Conservation (phyloP, 257 asterid species). For the Orobanche coerulescens region DNA sequence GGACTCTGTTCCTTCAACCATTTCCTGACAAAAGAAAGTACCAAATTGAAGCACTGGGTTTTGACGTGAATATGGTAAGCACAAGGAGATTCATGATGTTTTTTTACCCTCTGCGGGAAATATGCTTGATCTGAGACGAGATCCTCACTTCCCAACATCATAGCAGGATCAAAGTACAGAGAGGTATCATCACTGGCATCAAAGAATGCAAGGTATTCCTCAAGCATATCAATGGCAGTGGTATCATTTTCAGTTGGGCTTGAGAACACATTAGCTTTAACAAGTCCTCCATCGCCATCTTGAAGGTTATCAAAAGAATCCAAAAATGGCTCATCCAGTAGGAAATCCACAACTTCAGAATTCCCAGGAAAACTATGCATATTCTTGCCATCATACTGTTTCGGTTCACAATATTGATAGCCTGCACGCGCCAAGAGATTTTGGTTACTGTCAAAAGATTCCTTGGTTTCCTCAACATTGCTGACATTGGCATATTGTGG, state of each 20-base stretch:
- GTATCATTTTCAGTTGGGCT: slow-evolving; percentile 35
- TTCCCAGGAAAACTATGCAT: slow-evolving; percentile 28
- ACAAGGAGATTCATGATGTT: background rate
- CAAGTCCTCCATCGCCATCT: slow-evolving; percentile 45
- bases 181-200: slow-evolving; percentile 44
- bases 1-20: slow-evolving; percentile 27
- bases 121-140: slow-evolving; percentile 27
- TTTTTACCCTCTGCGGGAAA: slow-evolving; percentile 35
- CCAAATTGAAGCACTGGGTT: slow-evolving; percentile 2
- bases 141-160: slow-evolving; percentile 30
- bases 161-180: slow-evolving; percentile 35
- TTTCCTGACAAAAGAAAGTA: slow-evolving; percentile 27
- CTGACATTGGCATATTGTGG: slow-evolving; percentile 31
- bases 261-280: slow-evolving; percentile 63
- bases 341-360: slow-evolving; percentile 35
- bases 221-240: slow-evolving; percentile 41
- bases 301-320: slow-evolving; percentile 39
- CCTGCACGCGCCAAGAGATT: slow-evolving; percentile 23
- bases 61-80: background rate
- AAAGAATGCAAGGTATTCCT: slow-evolving; percentile 48
- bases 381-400: slow-evolving; percentile 28
- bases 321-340: slow-evolving; percentile 46
- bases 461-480: slow-evolving; percentile 29
- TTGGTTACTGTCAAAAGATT: slow-evolving; percentile 24
- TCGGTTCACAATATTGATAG: slow-evolving; percentile 22